Percentiles rank a stretch among this genome's conserved stretches.
These are phyloP conservation scores for Coemansia sp. DNA, from an alignment of 192 early-diverging fungal genomes.

Conservation along the genomic window DNA sequence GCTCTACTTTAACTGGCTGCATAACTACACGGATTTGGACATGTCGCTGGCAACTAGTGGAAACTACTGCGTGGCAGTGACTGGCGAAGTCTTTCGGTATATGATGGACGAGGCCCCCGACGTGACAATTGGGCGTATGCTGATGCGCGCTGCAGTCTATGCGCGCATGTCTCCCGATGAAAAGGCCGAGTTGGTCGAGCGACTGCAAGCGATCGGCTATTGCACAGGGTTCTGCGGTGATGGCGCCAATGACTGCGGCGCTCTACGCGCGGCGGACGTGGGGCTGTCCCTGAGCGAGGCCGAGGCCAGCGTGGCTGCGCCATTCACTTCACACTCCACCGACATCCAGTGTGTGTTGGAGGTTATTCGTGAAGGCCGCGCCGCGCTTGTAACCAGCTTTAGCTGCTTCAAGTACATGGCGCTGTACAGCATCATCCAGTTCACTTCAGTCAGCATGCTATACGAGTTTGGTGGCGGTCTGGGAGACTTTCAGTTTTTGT, in stretches of 20 bases:
- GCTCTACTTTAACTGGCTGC: slow-evolving; percentile 47
- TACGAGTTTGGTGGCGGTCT: slow-evolving; percentile 87
- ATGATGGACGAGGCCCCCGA: slow-evolving; percentile 75
- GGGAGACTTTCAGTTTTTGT: slow-evolving; percentile 95
- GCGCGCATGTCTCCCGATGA: slow-evolving; percentile 99
- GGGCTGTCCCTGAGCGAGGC: slow-evolving; percentile 96
- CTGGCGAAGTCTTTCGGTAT: slow-evolving; percentile 96
- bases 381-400: slow-evolving; percentile 95
- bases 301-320: slow-evolving; percentile 97
- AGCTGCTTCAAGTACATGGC: slow-evolving; percentile 99
- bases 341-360: slow-evolving; percentile 93
- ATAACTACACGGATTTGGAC: slow-evolving; percentile 40
- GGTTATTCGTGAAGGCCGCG: slow-evolving; percentile 91
- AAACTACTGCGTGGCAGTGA: slow-evolving; percentile 86
- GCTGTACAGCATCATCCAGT: slow-evolving; percentile 95
- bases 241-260: slow-evolving; percentile 98
- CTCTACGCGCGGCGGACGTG: slow-evolving; percentile 93
- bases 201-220: slow-evolving; percentile 87
- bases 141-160: slow-evolving; percentile 90
- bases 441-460: slow-evolving; percentile 89
- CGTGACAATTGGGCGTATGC: slow-evolving; percentile 70
- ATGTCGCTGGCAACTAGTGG: slow-evolving; percentile 39
- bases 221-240: slow-evolving; percentile 99
- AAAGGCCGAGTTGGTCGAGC: slow-evolving; percentile 91
- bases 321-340: slow-evolving; percentile 88